Evolutionary conservation across 2,329 filamentous ascomycete genomes (phyloP), one percentile per base, ranked within the genome.

Genomic region (Ophiostoma montium): DNA sequence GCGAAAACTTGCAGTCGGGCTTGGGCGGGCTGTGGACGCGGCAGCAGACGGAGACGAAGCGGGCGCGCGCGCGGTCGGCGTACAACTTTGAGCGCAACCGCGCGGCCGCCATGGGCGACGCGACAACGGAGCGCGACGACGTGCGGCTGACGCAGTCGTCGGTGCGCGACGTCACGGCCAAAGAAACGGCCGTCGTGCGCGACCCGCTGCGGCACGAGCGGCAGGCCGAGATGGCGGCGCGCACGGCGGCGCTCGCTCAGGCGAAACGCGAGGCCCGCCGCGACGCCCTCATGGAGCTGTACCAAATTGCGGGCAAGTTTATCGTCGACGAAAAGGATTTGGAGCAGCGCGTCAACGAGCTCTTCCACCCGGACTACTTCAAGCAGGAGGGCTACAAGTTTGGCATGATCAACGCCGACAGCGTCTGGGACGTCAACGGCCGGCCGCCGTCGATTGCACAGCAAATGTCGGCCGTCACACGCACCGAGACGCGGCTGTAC

Each of bases 271-370:
- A 80, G 51, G 70, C 73, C 48, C 76, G 84, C 46, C 72, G 76
- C 53, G 78, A 90, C 56, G 75, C 82, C 15, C 67, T 98, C 30
- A 86, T 95, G 65, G 80, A 86, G 51, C 75, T 98, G 12, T 98
- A 98, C 67, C 84, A 92, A 68, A 84, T 88, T 57, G 88, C 92
- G 5, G 77, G 84, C 23, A 70, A 78, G 35, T 98, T 96, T 67
- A 95, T 98, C 61, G 81, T 87, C 16, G 81, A 75, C 21, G 88
- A 94, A 62, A 68, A 74, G 46, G 82, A 94, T 62, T 75, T 98
- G 32, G 75, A 84, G 57, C 70, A 70, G 15, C 75, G 80, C 55
- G 81, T 95, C 50, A 83, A 94, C 19, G 67, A 72, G 54, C 72
- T 82, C n/a, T 98, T 95, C 66, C 74, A 78, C 15, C 77, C 80